phyloP scores from a whole-genome alignment of 345 rosid species.

The Excoecaria cochinchinensis region DNA sequence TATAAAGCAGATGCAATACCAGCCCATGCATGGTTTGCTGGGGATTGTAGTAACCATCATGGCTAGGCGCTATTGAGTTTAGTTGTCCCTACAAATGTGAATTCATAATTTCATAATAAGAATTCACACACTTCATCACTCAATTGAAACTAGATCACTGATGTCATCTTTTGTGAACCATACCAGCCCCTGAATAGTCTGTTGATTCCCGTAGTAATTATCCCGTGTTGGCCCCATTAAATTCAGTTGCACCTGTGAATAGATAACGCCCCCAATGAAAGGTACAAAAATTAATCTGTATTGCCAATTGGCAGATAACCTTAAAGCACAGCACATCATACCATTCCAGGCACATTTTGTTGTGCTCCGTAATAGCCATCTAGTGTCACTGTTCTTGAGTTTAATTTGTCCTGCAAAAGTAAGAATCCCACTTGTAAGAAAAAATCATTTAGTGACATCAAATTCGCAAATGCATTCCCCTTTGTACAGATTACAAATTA shows the following conservation, averaged over 20 bases:
- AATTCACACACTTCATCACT: background rate
- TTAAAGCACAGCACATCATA: conserved; percentile 19
- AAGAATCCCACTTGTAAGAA: background rate
- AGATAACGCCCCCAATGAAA: background rate
- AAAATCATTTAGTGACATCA: background rate
- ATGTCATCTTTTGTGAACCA: conserved; percentile 5
- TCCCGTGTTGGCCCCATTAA: conserved; percentile 62
- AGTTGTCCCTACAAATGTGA: conserved; percentile 47
- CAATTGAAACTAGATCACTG: background rate
- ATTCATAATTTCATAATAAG: conserved; percentile 14
- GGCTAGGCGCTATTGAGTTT: conserved; percentile 53
- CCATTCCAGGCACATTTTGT: conserved; percentile 50
- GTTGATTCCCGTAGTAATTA: conserved; percentile 50
- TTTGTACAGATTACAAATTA: background rate
- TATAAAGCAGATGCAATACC: conserved; percentile 37
- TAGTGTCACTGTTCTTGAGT: conserved; percentile 46
- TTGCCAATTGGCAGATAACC: conserved; percentile 5
- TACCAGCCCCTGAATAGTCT: conserved; percentile 59
- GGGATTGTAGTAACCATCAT: conserved; percentile 50
- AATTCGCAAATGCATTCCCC: background rate
- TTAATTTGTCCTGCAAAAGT: conserved; percentile 46
- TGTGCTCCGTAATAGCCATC: conserved; percentile 52
- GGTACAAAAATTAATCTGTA: background rate
- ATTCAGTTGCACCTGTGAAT: conserved; percentile 56
- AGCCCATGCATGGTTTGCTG: conserved; percentile 57